These are phyloP conservation scores for Xerocomellus dryophilus DNA, from an alignment of 768 basidiomycete species.

Conservation along the genomic window DNA sequence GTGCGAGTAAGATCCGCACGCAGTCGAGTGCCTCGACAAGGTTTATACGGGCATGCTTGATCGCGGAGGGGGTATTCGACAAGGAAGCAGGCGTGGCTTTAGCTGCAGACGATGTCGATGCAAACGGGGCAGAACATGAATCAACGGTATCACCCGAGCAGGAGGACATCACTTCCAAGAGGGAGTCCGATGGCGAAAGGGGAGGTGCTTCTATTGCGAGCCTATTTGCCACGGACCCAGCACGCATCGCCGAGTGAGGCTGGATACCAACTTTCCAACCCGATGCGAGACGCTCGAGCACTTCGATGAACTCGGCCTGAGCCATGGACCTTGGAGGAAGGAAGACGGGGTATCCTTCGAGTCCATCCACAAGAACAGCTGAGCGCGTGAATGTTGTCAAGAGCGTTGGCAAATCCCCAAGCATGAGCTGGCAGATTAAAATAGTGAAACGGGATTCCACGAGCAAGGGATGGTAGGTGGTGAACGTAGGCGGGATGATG, in stretches of 20 bases:
- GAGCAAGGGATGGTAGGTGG: slow-evolving; percentile 87
- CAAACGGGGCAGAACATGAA: slow-evolving; percentile 7
- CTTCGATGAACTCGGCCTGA: slow-evolving; percentile 85
- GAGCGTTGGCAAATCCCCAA: slow-evolving; percentile 66
- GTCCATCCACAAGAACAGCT: slow-evolving; percentile 68
- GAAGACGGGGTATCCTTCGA: slow-evolving; percentile 89
- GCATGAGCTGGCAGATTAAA: slow-evolving; percentile 70
- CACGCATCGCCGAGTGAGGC: slow-evolving; percentile 47
- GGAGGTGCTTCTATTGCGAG: slow-evolving; percentile 42
- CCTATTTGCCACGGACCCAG: slow-evolving; percentile 35
- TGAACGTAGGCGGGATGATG: slow-evolving; percentile 56
- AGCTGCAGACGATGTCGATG: slow-evolving; percentile 26
- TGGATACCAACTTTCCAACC: slow-evolving; percentile 71
- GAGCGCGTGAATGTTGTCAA: slow-evolving; percentile 64
- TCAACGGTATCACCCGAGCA: slow-evolving; percentile 24
- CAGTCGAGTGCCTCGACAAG: slow-evolving; percentile 60
- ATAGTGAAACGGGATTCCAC: slow-evolving; percentile 85
- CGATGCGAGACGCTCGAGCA: slow-evolving; percentile 73
- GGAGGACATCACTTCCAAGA: slow-evolving; percentile 23
- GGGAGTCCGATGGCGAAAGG: slow-evolving; percentile 21
- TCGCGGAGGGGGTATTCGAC: slow-evolving; percentile 16
- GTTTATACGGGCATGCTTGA: slow-evolving; percentile 32
- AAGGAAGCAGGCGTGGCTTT: slow-evolving; percentile 15
- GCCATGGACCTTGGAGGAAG: slow-evolving; percentile 84
- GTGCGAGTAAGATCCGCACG: slow-evolving; percentile 68